Evolutionary conservation across 163 green algal genomes (phyloP), one percentile per base, ranked within the genome.

Genomic region (Volvox carteri): DNA sequence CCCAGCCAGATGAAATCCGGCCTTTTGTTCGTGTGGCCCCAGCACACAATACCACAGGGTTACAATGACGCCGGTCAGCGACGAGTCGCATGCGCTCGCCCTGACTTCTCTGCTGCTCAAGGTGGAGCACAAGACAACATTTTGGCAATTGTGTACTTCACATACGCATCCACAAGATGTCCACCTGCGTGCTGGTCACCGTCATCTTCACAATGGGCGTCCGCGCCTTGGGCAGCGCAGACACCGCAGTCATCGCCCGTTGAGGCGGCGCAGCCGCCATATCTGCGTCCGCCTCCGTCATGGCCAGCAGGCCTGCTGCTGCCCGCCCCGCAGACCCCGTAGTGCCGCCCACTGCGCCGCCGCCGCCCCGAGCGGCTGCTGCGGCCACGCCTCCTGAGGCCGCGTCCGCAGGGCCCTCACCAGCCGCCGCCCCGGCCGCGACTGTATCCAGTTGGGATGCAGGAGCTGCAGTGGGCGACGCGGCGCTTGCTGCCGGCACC

Each of bases 181-280:
- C n/a, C n/a, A 85, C 58, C 73, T 78, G 56, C 8, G 75, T 90
- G 33, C 21, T n/a, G n/a, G 33, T 44, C 33, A 84, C 76, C 23
- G 86, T 78, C 50, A 79, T 52, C 74, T 84, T 84, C 1, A 84
- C 86, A 35, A 90, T 41, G 16, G 76, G 75, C 65, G 46, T 93
- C 35, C 90, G 74, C n/a, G 95, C 95, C 77, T 95, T 94, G 33
- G 94, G 93, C 39, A 97, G 91, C 14, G 90, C 77, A 67, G 96
- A 76, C n/a, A 98, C 90, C 1, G 96, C 88, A 9, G 37, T 46
- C 89, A 94, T 92, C 5, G 21, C 56, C 42, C 19, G 37, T 5
- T 7, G 78, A 9, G 37, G 39, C 42, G 35, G 78, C 56, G 44
- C 48, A n/a, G 48, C 62, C 35, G 80, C 60, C n/a, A 87, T 60